These are phyloP conservation scores for Schwanniomyces vanrijiae DNA, from an alignment of 805 yeast species.

Conservation along the genomic window DNA sequence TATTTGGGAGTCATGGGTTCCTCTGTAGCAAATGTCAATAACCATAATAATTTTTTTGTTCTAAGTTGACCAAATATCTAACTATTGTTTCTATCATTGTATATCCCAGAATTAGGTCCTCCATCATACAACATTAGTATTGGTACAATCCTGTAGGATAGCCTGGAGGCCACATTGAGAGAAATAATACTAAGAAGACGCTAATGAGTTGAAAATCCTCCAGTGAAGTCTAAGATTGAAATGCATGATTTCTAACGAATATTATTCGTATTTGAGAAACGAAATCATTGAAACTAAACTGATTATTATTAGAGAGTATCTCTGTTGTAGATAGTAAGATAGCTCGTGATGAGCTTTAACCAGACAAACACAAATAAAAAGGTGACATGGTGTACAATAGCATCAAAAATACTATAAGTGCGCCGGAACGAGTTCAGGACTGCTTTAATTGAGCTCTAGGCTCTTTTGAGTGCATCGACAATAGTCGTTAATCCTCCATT, in stretches of 20 bases:
- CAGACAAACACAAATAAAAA: not conserved
- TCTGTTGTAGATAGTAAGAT: not conserved
- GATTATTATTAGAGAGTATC: not conserved
- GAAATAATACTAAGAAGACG: not conserved
- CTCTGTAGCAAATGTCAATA: not conserved
- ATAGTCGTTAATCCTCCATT: not conserved
- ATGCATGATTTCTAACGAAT: not conserved
- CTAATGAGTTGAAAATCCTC: not conserved
- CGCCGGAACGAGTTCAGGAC: not conserved
- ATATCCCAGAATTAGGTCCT: not conserved
- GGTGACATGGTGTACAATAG: not conserved
- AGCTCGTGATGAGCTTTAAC: not conserved
- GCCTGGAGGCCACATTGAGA: conserved; percentile 4
- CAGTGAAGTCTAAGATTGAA: not conserved
- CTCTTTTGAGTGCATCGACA: not conserved
- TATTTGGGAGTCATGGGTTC: not conserved
- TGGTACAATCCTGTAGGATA: conserved; percentile 10
- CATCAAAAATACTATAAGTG: not conserved
- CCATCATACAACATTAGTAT: conserved; percentile 6
- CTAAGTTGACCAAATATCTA: not conserved
- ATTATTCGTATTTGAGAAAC: not conserved
- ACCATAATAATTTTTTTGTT: not conserved
- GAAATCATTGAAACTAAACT: not conserved
- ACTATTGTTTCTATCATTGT: not conserved
- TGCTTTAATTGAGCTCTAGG: not conserved